Conservation (phyloP, 2,329 filamentous ascomycete genomes). For the Cercospora berteroae region DNA sequence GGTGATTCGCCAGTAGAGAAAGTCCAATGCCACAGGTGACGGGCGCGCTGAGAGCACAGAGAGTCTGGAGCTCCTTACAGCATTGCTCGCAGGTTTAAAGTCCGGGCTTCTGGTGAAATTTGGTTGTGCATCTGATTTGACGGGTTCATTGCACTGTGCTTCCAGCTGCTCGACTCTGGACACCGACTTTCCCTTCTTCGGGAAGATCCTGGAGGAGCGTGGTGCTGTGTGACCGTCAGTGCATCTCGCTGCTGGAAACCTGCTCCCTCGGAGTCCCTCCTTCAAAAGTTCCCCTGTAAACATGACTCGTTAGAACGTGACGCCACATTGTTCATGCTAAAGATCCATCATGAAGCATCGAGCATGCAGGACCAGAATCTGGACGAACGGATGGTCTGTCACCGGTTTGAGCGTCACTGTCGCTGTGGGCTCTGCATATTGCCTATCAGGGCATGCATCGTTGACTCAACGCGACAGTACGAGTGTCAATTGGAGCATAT, state of each 20-base stretch:
- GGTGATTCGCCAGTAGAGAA: background rate
- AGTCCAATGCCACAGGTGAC: slow-evolving; percentile 11
- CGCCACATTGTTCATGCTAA: slow-evolving; percentile 4
- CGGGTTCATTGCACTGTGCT: slow-evolving; percentile 10
- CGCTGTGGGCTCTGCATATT: background rate
- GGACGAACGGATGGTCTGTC: background rate
- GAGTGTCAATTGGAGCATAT: background rate
- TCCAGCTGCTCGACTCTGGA: slow-evolving; percentile 10
- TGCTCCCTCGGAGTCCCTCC: slow-evolving; percentile 1
- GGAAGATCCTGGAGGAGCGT: slow-evolving; percentile 12
- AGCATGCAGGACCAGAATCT: background rate
- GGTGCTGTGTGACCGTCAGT: slow-evolving; percentile 5
- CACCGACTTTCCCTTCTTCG: slow-evolving; percentile 16
- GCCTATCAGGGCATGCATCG: background rate
- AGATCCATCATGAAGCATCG: slow-evolving; percentile 7
- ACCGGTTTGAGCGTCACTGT: background rate
- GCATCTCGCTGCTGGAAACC: slow-evolving; percentile 9
- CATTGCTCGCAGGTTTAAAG: background rate
- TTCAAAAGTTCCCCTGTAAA: slow-evolving; percentile 8
- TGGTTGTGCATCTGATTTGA: slow-evolving; percentile 13
- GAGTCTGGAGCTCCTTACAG: no score
- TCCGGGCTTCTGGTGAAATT: slow-evolving; percentile 11
- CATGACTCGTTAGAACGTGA: background rate
- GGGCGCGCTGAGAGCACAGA: background rate
- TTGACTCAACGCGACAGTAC: background rate